Base-by-base conservation (phyloP, 2,329 filamentous ascomycete species). In the Aaosphaeria arxii region DNA sequence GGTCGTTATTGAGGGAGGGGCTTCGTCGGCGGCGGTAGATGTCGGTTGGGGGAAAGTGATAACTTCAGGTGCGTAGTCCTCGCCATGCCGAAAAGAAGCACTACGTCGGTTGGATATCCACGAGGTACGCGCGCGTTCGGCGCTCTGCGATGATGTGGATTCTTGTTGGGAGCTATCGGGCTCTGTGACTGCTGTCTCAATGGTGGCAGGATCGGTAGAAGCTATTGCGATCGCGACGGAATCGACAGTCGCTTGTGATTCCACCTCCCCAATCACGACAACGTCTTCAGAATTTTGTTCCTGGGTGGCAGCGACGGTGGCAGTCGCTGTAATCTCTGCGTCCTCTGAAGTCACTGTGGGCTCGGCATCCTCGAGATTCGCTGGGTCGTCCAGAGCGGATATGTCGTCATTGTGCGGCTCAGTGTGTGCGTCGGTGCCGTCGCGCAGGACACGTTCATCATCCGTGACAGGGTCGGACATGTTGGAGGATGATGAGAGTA, bases 81-180 rank as follows among this genome's bases (percentile, higher is more conserved):
- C 66, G 30, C 53, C 57, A 40, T 55, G 59, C 36, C 62, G 63
- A 6, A 71, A 72, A 4, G 73, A 70, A 24, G 71, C 72, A 55
- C 71, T 74, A 33, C 74, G 68, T 45, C 74, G 67, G 51, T 77
- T 76, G 7, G 74, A 72, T 30, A 77, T 69, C 58, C 74, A 75
- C 39, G 69, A 69, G 39, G 63, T 66, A 39, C 63, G 61, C 44
- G 64, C 53, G 39, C 65, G 63, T 6, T 60, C 48, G 11, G 58
- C 51, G 42, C 56, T 61, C 47, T 71, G 67, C 2, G 69, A 67
- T 4, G 61, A 61, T 24, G 61, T 47, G n/a, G 54, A 48, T 24
- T 61, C 48, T 32, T 64, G 62, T 52, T 71, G 67, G 5, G 65
- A 64, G 52, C 58, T 60, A 51, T 55, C 59, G 42, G 56, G 40